Percentiles rank a stretch among this genome's conserved stretches.
Conservation (phyloP, 2,329 filamentous ascomycete genomes). For the Pseudovirgaria hyperparasitica region DNA sequence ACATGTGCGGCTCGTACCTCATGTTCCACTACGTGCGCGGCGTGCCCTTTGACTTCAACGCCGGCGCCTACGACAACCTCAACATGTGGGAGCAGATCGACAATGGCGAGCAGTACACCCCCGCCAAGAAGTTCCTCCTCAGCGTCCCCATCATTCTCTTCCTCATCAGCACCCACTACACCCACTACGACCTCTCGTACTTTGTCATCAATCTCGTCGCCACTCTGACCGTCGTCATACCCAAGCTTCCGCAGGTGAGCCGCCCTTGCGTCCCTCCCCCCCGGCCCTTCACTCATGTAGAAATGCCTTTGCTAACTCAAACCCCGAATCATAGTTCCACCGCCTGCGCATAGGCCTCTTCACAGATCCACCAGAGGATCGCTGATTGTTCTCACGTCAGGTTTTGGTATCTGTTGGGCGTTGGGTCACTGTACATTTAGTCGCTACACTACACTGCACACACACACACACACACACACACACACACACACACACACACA, state of each 20-base stretch:
- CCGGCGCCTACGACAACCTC: constrained; percentile 94
- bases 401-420: too few species aligned
- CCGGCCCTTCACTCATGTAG: not conserved
- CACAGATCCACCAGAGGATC: constrained; percentile 24
- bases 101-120: constrained; percentile 96
- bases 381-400: too few species aligned
- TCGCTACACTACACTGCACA: too few species aligned
- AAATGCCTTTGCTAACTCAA: constrained; percentile 6
- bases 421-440: too few species aligned
- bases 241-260: constrained; percentile 88
- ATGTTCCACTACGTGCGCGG: constrained; percentile 99
- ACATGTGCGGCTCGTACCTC: constrained; percentile 97
- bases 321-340: constrained; percentile 16
- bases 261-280: constrained; percentile 2
- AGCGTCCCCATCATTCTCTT: constrained; percentile 91
- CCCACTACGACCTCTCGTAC: constrained; percentile 92
- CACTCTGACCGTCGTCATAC: constrained; percentile 83
- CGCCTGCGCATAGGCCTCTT: constrained; percentile 26
- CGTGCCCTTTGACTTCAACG: constrained; percentile 97
- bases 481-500: too few species aligned
- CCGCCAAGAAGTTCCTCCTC: constrained; percentile 94
- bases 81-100: constrained; percentile 99
- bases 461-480: too few species aligned
- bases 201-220: constrained; percentile 96
- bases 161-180: constrained; percentile 95